Evolutionary conservation across 1,284 basidiomycete species (phyloP).

Genomic region (Heterobasidion parviporum): DNA sequence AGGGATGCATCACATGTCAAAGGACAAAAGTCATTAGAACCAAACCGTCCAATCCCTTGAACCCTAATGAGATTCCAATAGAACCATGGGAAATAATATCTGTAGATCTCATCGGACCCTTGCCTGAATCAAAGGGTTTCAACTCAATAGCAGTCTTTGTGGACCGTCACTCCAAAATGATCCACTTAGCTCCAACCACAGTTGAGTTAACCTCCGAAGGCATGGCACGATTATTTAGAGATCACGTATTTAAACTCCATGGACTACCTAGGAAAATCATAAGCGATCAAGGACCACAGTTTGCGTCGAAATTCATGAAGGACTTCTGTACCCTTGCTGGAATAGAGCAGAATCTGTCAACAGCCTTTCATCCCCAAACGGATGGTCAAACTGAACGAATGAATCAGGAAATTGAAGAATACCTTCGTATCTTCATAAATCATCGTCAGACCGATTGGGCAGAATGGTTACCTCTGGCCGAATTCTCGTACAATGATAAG

Average conservation of each 20-base stretch:
- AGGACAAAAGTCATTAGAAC: background rate
- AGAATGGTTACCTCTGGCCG: slow-evolving; percentile 3
- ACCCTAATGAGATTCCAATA: background rate
- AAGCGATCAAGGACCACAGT: background rate
- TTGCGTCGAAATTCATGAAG: background rate
- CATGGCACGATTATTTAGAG: background rate
- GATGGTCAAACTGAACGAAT: slow-evolving; percentile 26
- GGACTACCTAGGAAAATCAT: background rate
- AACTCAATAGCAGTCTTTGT: too few relatives aligned
- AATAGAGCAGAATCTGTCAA: background rate
- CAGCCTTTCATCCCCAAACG: slow-evolving; percentile 14
- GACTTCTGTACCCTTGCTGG: background rate
- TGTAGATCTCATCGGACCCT: too few relatives aligned
- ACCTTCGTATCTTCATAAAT: slow-evolving; percentile 20
- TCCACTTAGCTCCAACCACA: background rate
- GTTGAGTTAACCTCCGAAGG: background rate
- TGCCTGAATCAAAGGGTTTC: too few relatives aligned
- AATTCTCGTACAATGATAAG: background rate
- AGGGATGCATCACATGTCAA: too few relatives aligned
- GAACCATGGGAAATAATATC: too few relatives aligned
- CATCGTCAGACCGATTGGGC: slow-evolving; percentile 31
- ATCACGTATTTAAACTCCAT: background rate
- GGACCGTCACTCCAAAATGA: too few relatives aligned
- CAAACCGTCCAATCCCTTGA: background rate
- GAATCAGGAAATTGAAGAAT: slow-evolving; percentile 27